Evolutionary conservation across 164 flowering plant species (phyloP).

Genomic region (Magnolia kwangsiensis): DNA sequence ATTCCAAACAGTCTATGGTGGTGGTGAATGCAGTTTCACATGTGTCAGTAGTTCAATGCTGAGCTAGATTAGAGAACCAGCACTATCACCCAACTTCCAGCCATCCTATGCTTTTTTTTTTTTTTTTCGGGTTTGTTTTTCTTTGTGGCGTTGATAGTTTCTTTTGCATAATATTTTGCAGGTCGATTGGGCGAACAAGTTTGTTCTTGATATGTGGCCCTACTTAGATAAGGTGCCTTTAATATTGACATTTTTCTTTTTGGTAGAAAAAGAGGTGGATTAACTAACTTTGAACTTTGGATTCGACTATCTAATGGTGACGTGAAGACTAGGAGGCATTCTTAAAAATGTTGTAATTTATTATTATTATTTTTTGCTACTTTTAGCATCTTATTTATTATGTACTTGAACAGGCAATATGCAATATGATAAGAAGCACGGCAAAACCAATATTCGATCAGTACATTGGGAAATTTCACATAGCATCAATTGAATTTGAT

Average conservation of each 20-base stretch:
- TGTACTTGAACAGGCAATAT: constrained; percentile 47
- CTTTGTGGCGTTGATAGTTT: neutral
- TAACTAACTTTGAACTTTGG: neutral
- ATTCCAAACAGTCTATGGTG: neutral
- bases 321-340: neutral
- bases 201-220: constrained; percentile 72
- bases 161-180: constrained; percentile 20
- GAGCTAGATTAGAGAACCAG: no score
- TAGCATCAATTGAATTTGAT: constrained; percentile 60
- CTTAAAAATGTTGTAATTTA: neutral
- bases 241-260: neutral
- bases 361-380: neutral
- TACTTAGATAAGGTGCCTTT: constrained; percentile 57
- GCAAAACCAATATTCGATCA: constrained; percentile 55
- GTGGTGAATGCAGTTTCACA: neutral
- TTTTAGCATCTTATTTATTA: neutral
- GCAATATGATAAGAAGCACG: constrained; percentile 44
- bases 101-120: neutral
- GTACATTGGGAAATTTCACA: constrained; percentile 61
- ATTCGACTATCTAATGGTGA: neutral
- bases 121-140: neutral
- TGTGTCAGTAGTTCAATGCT: neutral
- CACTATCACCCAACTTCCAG: no score
- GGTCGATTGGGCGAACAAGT: constrained; percentile 92
- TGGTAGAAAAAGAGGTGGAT: neutral